A percentile compares a stretch with the other conserved stretches of the same genome.
Evolutionary conservation across 2,329 filamentous ascomycete genomes (phyloP).

Genomic region (Epichloe amarillans): DNA sequence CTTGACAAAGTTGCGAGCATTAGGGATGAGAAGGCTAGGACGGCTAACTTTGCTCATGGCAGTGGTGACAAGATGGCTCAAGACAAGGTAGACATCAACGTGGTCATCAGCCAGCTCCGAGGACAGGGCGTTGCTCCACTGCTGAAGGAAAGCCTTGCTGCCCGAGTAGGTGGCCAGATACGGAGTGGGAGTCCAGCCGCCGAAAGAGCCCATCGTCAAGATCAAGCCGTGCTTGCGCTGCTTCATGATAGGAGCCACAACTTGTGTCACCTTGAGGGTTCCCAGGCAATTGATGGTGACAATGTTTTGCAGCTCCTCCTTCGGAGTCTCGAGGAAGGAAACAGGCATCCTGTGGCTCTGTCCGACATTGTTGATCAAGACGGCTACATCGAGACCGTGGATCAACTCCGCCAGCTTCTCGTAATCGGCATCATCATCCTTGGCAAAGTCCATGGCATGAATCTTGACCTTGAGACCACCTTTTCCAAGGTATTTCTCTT

Average conservation of each 20-base stretch:
- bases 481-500: conserved; percentile 48
- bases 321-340: conserved; percentile 66
- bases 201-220: conserved; percentile 95
- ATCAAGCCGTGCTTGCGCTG: conserved; percentile 77
- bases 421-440: conserved; percentile 71
- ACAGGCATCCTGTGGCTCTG: conserved; percentile 89
- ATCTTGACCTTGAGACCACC: conserved; percentile 55
- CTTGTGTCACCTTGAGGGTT: conserved; percentile 76
- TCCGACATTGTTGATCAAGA: conserved; percentile 95
- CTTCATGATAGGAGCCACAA: conserved; percentile 74
- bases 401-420: conserved; percentile 55
- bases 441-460: conserved; percentile 82
- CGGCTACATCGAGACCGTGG: conserved; percentile 62
- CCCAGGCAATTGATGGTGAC: conserved; percentile 91
- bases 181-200: conserved; percentile 81
- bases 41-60: conserved; percentile 95
- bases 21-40: conserved; percentile 65
- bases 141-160: conserved; percentile 94
- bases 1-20: conserved; percentile 68
- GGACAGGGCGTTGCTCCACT: conserved; percentile 81
- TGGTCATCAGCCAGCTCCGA: conserved; percentile 69
- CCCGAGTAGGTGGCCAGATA: conserved; percentile 92
- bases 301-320: conserved; percentile 75
- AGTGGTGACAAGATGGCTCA: conserved; percentile 86
- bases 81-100: conserved; percentile 79